Evolutionary conservation across 805 yeast genomes (phyloP).

Genomic region (Lipomyces starkeyi): DNA sequence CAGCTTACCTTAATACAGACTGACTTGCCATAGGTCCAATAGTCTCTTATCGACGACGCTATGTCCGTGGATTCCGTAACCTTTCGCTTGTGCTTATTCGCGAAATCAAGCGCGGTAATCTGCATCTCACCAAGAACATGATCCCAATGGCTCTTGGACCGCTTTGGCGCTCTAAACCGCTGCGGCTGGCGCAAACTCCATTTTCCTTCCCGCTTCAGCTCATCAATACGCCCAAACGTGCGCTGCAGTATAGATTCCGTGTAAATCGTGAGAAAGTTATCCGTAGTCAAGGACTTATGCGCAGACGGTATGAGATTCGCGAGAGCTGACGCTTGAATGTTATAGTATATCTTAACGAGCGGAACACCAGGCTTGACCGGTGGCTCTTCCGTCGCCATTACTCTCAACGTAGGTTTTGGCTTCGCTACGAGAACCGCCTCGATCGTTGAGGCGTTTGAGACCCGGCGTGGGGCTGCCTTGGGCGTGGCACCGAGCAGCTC

Average conservation of each 20-base stretch:
- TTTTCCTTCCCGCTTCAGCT: conserved; percentile 79
- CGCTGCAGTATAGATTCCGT: conserved; percentile 92
- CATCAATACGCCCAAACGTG: conserved; percentile 87
- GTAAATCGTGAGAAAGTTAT: conserved; percentile 80
- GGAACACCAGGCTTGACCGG: conserved; percentile 48
- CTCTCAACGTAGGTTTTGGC: conserved; percentile 22
- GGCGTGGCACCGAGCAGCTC: conserved; percentile 38
- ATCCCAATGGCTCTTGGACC: conserved; percentile 69
- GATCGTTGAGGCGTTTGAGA: conserved; percentile 9
- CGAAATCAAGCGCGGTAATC: conserved; percentile 83
- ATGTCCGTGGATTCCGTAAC: conserved; percentile 70
- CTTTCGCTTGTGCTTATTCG: conserved; percentile 71
- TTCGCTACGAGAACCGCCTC: conserved; percentile 19
- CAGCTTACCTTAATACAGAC: conserved; percentile 47
- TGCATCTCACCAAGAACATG: conserved; percentile 73
- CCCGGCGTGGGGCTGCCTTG: conserved; percentile 18
- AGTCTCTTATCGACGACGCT: conserved; percentile 76
- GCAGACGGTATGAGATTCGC: conserved; percentile 81
- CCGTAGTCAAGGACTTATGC: conserved; percentile 85
- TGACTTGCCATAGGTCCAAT: conserved; percentile 78
- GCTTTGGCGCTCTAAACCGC: conserved; percentile 68
- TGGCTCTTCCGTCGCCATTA: conserved; percentile 45
- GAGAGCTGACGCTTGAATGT: conserved; percentile 86
- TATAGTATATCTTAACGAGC: conserved; percentile 81
- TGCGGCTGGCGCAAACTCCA: conserved; percentile 93